Percentiles rank a stretch among this genome's conserved stretches.
These are phyloP conservation scores for Leptographium galeiforme DNA, from an alignment of 2,329 filamentous ascomycete genomes.

Conservation along the genomic window DNA sequence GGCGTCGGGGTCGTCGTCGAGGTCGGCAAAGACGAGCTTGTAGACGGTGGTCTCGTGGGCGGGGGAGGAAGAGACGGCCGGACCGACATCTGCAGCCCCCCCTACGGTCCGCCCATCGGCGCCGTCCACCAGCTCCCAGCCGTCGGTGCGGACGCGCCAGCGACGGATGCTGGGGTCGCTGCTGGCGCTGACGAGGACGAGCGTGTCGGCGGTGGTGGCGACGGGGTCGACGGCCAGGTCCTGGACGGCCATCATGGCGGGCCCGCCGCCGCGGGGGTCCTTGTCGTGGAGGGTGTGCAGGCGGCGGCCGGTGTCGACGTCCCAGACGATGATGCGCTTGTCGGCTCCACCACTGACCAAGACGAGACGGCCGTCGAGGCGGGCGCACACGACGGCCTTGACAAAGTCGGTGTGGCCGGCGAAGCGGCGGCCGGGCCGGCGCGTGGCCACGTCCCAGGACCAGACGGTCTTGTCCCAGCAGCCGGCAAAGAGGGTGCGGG, in stretches of 20 bases:
- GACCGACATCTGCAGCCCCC: too few species aligned
- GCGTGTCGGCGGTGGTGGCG: slow-evolving; percentile 32
- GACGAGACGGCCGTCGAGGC: slow-evolving; percentile 44
- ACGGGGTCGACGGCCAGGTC: slow-evolving; percentile 63
- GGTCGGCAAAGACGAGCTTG: slow-evolving; percentile 52
- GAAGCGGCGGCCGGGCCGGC: slow-evolving; percentile 42
- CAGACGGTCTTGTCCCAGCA: slow-evolving; percentile 92
- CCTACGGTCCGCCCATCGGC: too few species aligned
- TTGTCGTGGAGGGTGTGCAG: slow-evolving; percentile 64
- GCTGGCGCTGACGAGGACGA: slow-evolving; percentile 64
- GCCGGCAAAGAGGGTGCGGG: slow-evolving; percentile 60
- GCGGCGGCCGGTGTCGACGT: slow-evolving; percentile 51
- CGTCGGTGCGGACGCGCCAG: slow-evolving; percentile 49
- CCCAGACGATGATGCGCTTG: slow-evolving; percentile 74
- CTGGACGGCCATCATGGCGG: slow-evolving; percentile 64
- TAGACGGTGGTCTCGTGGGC: slow-evolving; percentile 90
- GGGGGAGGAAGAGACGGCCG: slow-evolving; percentile 35
- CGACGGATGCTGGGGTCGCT: slow-evolving; percentile 68
- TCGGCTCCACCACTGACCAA: slow-evolving; percentile 68
- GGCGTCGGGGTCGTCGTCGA: slow-evolving; percentile 36
- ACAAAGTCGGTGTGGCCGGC: slow-evolving; percentile 83
- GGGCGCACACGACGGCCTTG: slow-evolving; percentile 58
- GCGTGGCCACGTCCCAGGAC: slow-evolving; percentile 60
- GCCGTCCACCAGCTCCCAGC: slow-evolving; percentile 43
- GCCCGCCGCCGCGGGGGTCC: slow-evolving; percentile 17